A percentile compares a stretch with the other conserved stretches of the same genome.
Conservation (phyloP, 192 early-diverging fungal genomes). For the Coemansia sp. region DNA sequence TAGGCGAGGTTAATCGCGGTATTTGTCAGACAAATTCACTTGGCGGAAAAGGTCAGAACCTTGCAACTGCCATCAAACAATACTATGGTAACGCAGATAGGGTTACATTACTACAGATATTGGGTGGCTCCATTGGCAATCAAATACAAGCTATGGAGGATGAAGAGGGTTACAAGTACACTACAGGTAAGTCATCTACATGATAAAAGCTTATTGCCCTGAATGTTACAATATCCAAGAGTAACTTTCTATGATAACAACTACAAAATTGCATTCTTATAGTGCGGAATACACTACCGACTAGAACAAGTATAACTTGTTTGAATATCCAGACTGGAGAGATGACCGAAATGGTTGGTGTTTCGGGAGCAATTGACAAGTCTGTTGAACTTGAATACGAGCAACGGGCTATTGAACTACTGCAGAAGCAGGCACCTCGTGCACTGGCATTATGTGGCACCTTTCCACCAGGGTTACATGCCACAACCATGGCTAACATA, state of each 20-base stretch:
- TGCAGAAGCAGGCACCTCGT: slow-evolving; percentile 14
- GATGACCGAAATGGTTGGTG: slow-evolving; percentile 42
- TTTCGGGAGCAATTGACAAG: slow-evolving; percentile 16
- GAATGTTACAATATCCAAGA: too few relatives aligned
- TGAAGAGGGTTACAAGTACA: slow-evolving; percentile 15
- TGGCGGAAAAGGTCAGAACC: slow-evolving; percentile 45
- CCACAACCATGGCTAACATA: slow-evolving; percentile 14
- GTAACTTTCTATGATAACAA: too few relatives aligned
- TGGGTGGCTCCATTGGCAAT: slow-evolving; percentile 21
- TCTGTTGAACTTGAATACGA: slow-evolving; percentile 12
- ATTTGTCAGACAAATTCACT: slow-evolving; percentile 31
- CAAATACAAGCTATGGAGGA: slow-evolving; percentile 32
- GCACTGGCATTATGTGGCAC: slow-evolving; percentile 37
- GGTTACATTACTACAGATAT: slow-evolving; percentile 31
- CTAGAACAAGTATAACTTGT: slow-evolving; percentile 35
- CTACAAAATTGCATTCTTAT: not conserved
- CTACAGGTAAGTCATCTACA: slow-evolving; percentile 8
- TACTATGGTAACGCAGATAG: slow-evolving; percentile 10
- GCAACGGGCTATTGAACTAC: slow-evolving; percentile 2
- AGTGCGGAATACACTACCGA: slow-evolving; percentile 7
- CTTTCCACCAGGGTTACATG: slow-evolving; percentile 24
- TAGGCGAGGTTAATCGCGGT: slow-evolving; percentile 30
- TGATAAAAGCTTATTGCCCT: too few relatives aligned
- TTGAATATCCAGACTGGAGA: slow-evolving; percentile 18
- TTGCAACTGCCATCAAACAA: slow-evolving; percentile 31